phyloP scores from a whole-genome alignment of 768 basidiomycete species.

The Crucibulum laeve region DNA sequence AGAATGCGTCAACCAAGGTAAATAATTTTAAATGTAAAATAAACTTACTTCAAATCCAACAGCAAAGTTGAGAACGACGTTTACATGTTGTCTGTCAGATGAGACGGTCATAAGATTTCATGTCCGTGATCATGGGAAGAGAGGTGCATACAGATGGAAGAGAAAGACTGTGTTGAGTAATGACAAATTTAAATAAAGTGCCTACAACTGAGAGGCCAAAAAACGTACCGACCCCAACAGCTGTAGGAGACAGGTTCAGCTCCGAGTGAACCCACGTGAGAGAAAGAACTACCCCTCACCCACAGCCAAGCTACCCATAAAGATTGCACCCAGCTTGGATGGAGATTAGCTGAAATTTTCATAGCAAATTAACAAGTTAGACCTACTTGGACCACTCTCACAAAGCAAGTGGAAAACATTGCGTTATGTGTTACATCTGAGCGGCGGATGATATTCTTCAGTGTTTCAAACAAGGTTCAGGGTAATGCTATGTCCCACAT shows the following conservation, averaged over 20 bases:
- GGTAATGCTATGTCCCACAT: slow-evolving; percentile 12
- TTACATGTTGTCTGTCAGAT: neutral
- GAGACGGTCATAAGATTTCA: neutral
- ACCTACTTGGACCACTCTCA: too few relatives aligned
- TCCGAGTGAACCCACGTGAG: too few relatives aligned
- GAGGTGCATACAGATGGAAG: neutral
- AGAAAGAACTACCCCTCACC: too few relatives aligned
- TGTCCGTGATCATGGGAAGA: neutral
- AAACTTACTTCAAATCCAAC: neutral
- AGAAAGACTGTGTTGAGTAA: neutral
- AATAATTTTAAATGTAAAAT: neutral
- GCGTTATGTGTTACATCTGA: neutral
- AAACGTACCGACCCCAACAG: slow-evolving; percentile 15
- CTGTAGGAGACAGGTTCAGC: too few relatives aligned
- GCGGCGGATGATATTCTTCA: neutral
- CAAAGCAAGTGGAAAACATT: too few relatives aligned
- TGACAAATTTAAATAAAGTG: neutral
- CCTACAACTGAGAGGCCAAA: neutral
- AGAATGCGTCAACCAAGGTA: neutral
- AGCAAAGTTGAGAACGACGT: neutral
- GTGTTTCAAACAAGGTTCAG: neutral
- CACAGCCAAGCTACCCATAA: too few relatives aligned
- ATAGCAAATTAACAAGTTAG: too few relatives aligned
- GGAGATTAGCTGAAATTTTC: too few relatives aligned
- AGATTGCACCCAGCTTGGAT: too few relatives aligned